Evolutionary conservation across 805 yeast species (phyloP), one percentile per base, ranked within the genome.

Genomic region (Pichia nakasei): DNA sequence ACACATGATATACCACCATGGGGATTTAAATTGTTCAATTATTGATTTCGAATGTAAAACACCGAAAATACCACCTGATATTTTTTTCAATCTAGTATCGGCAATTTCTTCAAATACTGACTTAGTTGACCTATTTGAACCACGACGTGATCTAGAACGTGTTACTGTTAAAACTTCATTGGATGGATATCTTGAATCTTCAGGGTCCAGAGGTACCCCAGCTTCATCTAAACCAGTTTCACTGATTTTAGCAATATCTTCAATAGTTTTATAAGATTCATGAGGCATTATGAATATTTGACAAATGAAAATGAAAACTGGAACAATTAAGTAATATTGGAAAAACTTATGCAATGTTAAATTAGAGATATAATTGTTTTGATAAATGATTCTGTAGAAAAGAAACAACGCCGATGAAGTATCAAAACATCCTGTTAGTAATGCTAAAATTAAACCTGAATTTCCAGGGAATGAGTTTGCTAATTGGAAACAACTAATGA

Each of bases 341-440:
- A 91, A 91, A 61, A 89, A 89, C 34, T 59, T 66, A 19, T 68
- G 58, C 11, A 87, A 56, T 0, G 77, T 54, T 21, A 82, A 52
- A 29, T 62, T 48, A 15, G 58, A 42, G 40, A 68, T 47, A 42
- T 61, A 60, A 21, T 53, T 39, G 47, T 68, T 48, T 49, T 76
- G 78, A 61, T 84, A 88, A 12, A 74, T 55, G 17, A 87, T 48
- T 53, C 95, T 68, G 66, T 88, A 91, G 11, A 75, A 53, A 52
- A 87, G 68, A 57, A 89, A 89, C 38, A 89, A 72, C 0, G 95
- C 96, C n/a, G 94, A 79, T 2, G 95, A 85, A 0, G 95, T 73
- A 61, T 91, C 97, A 58, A 89, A 88, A 0, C 96, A 88, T n/a
- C 97, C 97, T 0, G 96, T 86, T 41, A 89, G 65, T 17, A 86